Evolutionary conservation across 495 filamentous ascomycete genomes (phyloP), one percentile per base, ranked within the genome.

Genomic region (Trichoderma erinaceum): DNA sequence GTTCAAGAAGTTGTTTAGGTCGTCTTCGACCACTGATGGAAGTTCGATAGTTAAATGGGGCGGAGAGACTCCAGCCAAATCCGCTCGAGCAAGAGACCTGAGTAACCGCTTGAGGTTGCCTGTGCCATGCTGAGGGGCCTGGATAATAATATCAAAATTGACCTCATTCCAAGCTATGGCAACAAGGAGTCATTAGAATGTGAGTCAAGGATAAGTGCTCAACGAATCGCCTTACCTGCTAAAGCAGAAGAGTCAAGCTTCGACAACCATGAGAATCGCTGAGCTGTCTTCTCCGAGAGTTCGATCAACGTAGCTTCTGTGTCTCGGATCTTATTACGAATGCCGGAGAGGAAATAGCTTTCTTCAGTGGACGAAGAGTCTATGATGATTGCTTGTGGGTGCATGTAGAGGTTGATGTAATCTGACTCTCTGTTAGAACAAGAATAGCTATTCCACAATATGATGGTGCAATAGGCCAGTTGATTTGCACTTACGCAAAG

Each of bases 41-140:
- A 97, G 85, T 71, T 97, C 92, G 67, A 97, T 86, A 15, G 90
- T 93, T 23, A 97, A 75, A 73, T 87, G 84, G 1, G 92, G 92
- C 16, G 79, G 75, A 8, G 80, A 73, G 13, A 85, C 80, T 4
- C 86, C 86, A 67, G 87, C 84, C 73, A 90, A 93, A 69, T 96
- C 91, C 1, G 92, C 90, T 10, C 79, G 79, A 70, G 86, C 79
- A 21, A 97, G 79, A 23, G 91, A 93, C 66, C 84, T 83, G 1
- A 97, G 80, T 25, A 96, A 80, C 63, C 90, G 83, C 29, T 90
- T 85, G 21, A 97, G 70, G 63, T 88, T 89, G 2, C 91, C 90
- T 11, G 90, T 86, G 32, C 87, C 85, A 3, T 86, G 81, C 10
- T 84, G 75, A 15, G 87, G 81, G n/a, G 89, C 89, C 64, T 92